Conservation (phyloP, 2,329 filamentous ascomycete species). For the Penicillium corylophilum region DNA sequence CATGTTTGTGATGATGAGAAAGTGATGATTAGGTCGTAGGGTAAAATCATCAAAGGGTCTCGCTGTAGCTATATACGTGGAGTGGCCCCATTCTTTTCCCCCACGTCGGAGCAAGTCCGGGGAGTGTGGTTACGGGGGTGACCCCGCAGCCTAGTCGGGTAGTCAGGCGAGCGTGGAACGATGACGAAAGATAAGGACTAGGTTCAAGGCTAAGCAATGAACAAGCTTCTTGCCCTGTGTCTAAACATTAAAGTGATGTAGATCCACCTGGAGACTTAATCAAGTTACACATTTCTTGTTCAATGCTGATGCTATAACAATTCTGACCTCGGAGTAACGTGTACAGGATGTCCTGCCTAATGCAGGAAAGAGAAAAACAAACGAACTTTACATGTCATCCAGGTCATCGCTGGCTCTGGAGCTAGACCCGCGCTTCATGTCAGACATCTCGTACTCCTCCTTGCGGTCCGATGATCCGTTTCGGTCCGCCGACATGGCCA, state of each 20-base stretch:
- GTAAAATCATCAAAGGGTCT: background rate
- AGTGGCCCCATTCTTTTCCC: background rate
- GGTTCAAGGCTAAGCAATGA: background rate
- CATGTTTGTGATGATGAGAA: constrained; percentile 16
- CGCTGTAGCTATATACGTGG: background rate
- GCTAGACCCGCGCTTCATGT: constrained; percentile 27
- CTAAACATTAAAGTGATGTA: background rate
- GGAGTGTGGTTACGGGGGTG: constrained; percentile 11
- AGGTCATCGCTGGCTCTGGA: constrained; percentile 27
- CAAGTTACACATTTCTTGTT: background rate
- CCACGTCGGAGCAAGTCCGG: constrained; percentile 20
- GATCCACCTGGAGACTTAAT: background rate
- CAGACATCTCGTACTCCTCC: constrained; percentile 61
- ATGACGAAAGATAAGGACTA: background rate
- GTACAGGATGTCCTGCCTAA: constrained; percentile 10
- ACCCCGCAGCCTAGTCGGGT: constrained; percentile 14
- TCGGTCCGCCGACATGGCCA: constrained; percentile 65
- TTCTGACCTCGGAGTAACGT: constrained; percentile 12
- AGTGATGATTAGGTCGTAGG: background rate
- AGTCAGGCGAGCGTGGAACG: background rate
- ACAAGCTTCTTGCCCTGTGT: background rate
- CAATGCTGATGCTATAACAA: constrained; percentile 13
- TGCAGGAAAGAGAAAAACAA: constrained; percentile 1
- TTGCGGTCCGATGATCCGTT: constrained; percentile 32
- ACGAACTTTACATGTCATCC: constrained; percentile 36